A percentile compares a stretch with the other conserved stretches of the same genome.
Evolutionary conservation across 305 asterid genomes (phyloP).

Genomic region (Withania somnifera): DNA sequence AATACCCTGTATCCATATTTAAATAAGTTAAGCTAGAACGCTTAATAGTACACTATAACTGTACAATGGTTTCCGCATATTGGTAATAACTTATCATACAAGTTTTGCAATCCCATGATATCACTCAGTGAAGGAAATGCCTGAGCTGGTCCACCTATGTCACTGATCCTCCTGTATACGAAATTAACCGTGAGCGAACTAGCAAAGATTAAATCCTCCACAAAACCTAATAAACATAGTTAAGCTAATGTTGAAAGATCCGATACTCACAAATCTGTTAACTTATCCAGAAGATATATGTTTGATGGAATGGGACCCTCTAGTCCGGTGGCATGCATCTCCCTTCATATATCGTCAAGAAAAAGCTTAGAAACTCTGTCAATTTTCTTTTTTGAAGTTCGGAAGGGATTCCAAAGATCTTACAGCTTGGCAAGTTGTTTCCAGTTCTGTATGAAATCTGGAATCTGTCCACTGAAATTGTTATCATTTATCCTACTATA

Average conservation of each 20-base stretch:
- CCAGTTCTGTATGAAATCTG: constrained; percentile 74
- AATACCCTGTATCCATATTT: constrained; percentile 50
- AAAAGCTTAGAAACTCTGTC: constrained; percentile 3
- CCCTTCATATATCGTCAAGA: constrained; percentile 36
- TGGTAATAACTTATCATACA: constrained; percentile 39
- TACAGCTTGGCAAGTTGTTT: constrained; percentile 58
- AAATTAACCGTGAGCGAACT: neutral
- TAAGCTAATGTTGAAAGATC: neutral
- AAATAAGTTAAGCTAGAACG: constrained; percentile 2
- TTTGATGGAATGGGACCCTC: constrained; percentile 71
- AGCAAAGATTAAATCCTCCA: neutral
- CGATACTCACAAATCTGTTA: constrained; percentile 57
- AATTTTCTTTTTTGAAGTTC: neutral
- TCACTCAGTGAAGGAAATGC: constrained; percentile 59
- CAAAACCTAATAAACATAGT: neutral
- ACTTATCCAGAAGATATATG: constrained; percentile 50
- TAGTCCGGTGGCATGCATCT: constrained; percentile 78
- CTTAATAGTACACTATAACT: neutral
- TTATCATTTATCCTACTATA: constrained; percentile 78
- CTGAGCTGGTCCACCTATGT: constrained; percentile 57
- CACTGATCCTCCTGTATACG: constrained; percentile 72
- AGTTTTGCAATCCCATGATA: constrained; percentile 31
- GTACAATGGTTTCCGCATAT: neutral
- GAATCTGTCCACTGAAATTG: constrained; percentile 66
- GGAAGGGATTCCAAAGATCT: constrained; percentile 16